Evolutionary conservation across 192 early-diverging fungal genomes (phyloP).

Genomic region (Lobulomyces angularis): DNA sequence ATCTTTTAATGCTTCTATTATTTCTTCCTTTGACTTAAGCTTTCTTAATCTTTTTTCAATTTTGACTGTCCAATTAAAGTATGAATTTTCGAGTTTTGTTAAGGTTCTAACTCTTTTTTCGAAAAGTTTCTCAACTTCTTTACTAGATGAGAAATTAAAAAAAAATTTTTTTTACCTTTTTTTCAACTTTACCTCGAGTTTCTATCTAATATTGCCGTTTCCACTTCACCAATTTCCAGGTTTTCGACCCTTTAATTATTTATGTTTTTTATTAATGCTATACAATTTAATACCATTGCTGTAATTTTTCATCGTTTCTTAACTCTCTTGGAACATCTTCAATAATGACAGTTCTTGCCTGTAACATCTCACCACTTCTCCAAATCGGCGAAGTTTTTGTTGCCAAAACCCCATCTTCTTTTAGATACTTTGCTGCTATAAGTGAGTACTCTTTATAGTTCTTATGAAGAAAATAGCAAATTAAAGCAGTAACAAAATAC

Average conservation of each 20-base stretch:
- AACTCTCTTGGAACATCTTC: constrained; percentile 29
- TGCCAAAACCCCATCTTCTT: constrained; percentile 9
- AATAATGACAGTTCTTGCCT: constrained; percentile 34
- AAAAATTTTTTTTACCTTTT: constrained; percentile 8
- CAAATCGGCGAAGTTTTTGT: neutral
- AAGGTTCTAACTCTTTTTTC: constrained; percentile 10
- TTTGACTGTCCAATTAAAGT: constrained; percentile 23
- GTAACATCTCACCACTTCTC: constrained; percentile 14
- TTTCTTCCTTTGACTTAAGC: constrained; percentile 2
- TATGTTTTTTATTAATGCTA: no score
- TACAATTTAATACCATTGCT: constrained; percentile 34
- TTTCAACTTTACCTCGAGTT: constrained; percentile 7
- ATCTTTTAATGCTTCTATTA: neutral
- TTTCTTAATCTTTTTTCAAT: constrained; percentile 12
- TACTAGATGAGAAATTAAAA: no score
- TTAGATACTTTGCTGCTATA: constrained; percentile 14
- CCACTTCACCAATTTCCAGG: constrained; percentile 31
- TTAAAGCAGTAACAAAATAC: constrained; percentile 19
- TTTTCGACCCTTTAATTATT: no score
- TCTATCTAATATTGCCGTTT: constrained; percentile 26
- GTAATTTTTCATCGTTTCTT: constrained; percentile 22
- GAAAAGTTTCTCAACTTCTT: constrained; percentile 8
- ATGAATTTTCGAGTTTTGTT: constrained; percentile 23
- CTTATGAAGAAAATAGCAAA: constrained; percentile 20
- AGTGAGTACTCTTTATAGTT: constrained; percentile 21